Conservation (phyloP, 129 eudicot genomes). For the Oenanthe sinensis region DNA sequence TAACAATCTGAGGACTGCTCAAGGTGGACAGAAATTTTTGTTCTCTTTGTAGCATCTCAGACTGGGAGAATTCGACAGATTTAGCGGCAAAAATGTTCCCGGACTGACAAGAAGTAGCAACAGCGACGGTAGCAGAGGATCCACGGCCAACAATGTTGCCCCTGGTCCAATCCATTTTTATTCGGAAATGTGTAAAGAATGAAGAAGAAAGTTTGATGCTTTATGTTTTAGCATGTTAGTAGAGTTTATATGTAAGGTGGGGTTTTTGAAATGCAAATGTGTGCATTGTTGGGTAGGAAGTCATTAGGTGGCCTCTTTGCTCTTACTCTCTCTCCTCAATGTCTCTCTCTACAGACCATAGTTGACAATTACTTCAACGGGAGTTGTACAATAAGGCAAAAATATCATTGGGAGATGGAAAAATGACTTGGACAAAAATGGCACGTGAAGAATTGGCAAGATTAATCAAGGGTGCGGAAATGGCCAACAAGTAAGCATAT, state of each 20-base stretch:
- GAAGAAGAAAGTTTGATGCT: constrained; percentile 11
- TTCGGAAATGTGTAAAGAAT: constrained; percentile 12
- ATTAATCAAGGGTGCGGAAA: constrained; percentile 12
- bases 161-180: constrained; percentile 69
- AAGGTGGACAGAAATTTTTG: constrained; percentile 37
- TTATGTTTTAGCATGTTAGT: constrained; percentile 6
- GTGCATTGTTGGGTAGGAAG: constrained; percentile 46
- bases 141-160: constrained; percentile 71
- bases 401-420: constrained; percentile 25
- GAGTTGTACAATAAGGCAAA: constrained; percentile 40
- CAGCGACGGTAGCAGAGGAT: constrained; percentile 62
- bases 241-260: constrained; percentile 23
- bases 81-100: constrained; percentile 56
- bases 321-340: constrained; percentile 19
- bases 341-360: constrained; percentile 8
- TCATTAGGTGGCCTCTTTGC: constrained; percentile 23
- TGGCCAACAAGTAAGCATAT: constrained; percentile 5
- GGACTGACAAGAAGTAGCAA: constrained; percentile 36
- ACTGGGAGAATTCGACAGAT: constrained; percentile 30
- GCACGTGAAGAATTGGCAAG: constrained; percentile 33
- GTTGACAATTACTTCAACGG: constrained; percentile 43
- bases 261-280: constrained; percentile 23
- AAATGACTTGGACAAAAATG: constrained; percentile 31
- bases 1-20: constrained; percentile 37
- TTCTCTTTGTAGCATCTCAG: constrained; percentile 48